Evolutionary conservation across 1,284 basidiomycete genomes (phyloP).

Genomic region (Cutaneotrichosporon sp.): DNA sequence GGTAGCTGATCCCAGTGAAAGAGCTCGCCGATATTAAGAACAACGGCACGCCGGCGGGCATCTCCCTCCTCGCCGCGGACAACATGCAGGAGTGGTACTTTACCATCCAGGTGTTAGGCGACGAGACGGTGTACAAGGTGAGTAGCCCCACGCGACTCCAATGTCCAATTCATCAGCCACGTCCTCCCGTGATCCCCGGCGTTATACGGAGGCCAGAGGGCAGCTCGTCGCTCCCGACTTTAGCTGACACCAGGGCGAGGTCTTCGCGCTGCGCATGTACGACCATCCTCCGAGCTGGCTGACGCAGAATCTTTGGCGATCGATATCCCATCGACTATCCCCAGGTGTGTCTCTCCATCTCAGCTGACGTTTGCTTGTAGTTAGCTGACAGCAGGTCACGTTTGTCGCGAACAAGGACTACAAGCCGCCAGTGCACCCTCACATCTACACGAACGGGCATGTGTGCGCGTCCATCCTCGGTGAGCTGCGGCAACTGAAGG

Average conservation of each 20-base stretch:
- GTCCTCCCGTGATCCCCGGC: too few species aligned
- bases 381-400: slow-evolving; percentile 42
- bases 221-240: too few species aligned
- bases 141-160: too few species aligned
- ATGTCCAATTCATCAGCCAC: too few species aligned
- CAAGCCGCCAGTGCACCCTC: slow-evolving; percentile 52
- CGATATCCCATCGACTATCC: slow-evolving; percentile 54
- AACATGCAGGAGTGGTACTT: slow-evolving; percentile 46
- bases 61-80: slow-evolving; percentile 40
- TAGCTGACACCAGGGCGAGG: slow-evolving; percentile 42
- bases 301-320: slow-evolving; percentile 29
- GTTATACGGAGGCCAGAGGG: too few species aligned
- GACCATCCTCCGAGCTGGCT: background rate
- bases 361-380: too few species aligned
- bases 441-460: slow-evolving; percentile 54
- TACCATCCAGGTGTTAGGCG: slow-evolving; percentile 44
- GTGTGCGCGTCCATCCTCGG: slow-evolving; percentile 54
- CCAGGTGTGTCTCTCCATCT: slow-evolving; percentile 41
- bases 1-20: slow-evolving; percentile 43
- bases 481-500: slow-evolving; percentile 17
- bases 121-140: slow-evolving; percentile 49
- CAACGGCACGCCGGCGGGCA: slow-evolving; percentile 48
- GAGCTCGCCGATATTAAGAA: slow-evolving; percentile 48
- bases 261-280: slow-evolving; percentile 41
- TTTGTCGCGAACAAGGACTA: slow-evolving; percentile 44